These are phyloP conservation scores for Solanum clarkiae DNA, from an alignment of 257 asterid genomes.

Conservation along the genomic window DNA sequence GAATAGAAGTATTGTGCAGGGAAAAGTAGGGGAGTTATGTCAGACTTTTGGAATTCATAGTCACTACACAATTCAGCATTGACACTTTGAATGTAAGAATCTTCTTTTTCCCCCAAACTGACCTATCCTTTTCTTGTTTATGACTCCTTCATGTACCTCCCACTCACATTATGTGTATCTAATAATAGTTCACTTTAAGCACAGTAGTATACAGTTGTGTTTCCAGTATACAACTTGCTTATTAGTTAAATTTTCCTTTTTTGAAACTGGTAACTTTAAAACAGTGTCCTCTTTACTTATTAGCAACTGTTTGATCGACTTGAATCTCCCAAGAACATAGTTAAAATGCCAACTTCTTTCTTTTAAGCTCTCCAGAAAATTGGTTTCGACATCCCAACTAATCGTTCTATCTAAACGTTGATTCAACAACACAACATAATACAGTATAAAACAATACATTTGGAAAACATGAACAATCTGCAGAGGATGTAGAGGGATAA, in stretches of 20 bases:
- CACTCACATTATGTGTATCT: neutral
- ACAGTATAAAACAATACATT: neutral
- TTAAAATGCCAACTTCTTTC: neutral
- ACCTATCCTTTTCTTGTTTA: neutral
- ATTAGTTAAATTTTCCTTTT: no score
- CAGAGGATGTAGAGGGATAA: neutral
- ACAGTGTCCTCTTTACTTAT: neutral
- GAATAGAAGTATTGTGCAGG: no score
- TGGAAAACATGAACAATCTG: neutral
- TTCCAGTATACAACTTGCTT: no score
- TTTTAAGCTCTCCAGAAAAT: neutral
- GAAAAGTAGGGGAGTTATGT: no score
- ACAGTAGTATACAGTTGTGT: neutral
- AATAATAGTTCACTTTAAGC: neutral
- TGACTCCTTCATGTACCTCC: neutral
- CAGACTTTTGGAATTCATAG: neutral
- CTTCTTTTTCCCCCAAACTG: neutral
- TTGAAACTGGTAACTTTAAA: no score
- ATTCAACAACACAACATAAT: neutral
- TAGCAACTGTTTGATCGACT: neutral
- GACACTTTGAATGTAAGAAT: neutral
- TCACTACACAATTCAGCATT: neutral
- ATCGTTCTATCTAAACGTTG: neutral
- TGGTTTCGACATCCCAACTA: neutral
- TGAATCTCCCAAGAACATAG: neutral